phyloP scores from a whole-genome alignment of 2,329 filamentous ascomycete species.

The Atkinsonella hypoxylon region DNA sequence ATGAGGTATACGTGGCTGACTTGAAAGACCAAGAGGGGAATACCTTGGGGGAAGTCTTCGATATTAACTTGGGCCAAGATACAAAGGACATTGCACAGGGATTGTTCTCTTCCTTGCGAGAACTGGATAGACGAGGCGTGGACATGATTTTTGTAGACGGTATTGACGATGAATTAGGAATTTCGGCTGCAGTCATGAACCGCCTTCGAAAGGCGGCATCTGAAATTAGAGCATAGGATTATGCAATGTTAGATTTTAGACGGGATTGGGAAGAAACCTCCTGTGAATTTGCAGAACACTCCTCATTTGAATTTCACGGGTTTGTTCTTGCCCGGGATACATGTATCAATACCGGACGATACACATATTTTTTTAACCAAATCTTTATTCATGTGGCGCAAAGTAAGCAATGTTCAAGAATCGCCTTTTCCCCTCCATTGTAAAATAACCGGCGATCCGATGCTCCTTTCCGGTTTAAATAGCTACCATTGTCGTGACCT shows the following conservation, averaged over 20 bases:
- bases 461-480: too few relatives aligned
- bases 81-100: conserved; percentile 69
- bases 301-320: too few relatives aligned
- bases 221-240: conserved; percentile 38
- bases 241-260: too few relatives aligned
- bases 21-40: conserved; percentile 22
- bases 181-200: conserved; percentile 82
- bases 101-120: conserved; percentile 75
- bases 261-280: too few relatives aligned
- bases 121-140: conserved; percentile 68
- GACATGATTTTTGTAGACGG: conserved; percentile 87
- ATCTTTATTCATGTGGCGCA: conserved; percentile 16
- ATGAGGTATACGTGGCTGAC: conserved; percentile 29
- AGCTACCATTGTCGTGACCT: too few relatives aligned
- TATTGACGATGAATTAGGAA: conserved; percentile 64
- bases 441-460: neutral
- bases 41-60: conserved; percentile 38
- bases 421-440: neutral
- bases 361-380: neutral
- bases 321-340: too few relatives aligned
- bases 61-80: conserved; percentile 61
- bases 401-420: neutral
- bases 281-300: too few relatives aligned
- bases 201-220: conserved; percentile 66
- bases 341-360: neutral